Base-by-base conservation (phyloP, 2,329 filamentous ascomycete genomes). In the Ilyonectria destructans region DNA sequence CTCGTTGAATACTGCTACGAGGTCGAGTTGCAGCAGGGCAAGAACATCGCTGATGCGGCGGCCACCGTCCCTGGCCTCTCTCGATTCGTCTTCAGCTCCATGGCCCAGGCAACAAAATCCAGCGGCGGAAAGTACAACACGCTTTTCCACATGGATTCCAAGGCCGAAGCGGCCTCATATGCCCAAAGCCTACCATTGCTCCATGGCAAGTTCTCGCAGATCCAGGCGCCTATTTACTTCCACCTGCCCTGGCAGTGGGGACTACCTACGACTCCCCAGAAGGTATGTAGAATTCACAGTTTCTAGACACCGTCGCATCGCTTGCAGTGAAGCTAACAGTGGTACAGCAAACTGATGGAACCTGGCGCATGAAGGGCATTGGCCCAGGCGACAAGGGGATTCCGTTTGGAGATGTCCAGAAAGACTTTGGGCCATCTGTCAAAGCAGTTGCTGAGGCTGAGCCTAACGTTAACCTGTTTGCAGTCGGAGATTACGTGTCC, bases 31-130 rank as follows among this genome's bases (percentile, higher is more conserved):
- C 79, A 79, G 4, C 72, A 74, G 19, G 72, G 72, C 6, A 74
- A 68, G 68, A 90, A 90, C 66, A 86, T 90, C 33, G 85, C 82
- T 3, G 67, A 69, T 29, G 71, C 71, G 26, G 71, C 69, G 5
- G 62, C 64, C 4, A 58, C 67, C 8, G 48, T 71, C 29, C 33
- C 51, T n/a, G 48, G 37, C 2, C 48, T 73, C 10, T 55, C 64
- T 15, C 61, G 69, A 8, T 69, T 67, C 40, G 43, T 73, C 15
- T 63, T 71, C 56, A 66, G 61, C 17, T 65, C 69, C 31, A 60
- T 73, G 31, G 52, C 67, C 12, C 26, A 67, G 48, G 62, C 69
- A 17, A 71, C 59, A 8, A 73, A 70, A 56, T 68, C 51, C 48
- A 71, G 69, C 45, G 40, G 52, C 8, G 71, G 71, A 6, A 71